Percentiles rank a stretch among this genome's conserved stretches.
Evolutionary conservation across 108 stramenopile genomes (phyloP).

Genomic region (Skeletonema potamos): DNA sequence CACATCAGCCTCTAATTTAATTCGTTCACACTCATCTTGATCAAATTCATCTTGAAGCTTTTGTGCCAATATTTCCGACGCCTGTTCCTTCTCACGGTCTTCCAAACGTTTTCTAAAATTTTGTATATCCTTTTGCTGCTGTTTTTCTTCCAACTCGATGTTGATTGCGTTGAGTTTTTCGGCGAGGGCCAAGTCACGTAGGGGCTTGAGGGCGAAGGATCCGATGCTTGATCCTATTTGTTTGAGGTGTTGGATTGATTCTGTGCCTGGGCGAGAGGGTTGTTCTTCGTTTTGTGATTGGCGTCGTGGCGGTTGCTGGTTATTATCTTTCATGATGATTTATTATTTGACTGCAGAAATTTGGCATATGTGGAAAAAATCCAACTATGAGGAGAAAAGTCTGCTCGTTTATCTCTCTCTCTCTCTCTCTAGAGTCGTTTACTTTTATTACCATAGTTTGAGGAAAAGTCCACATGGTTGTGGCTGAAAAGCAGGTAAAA

Average conservation of each 20-base stretch:
- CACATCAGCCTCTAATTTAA: constrained; percentile 38
- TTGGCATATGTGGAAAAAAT: too few relatives aligned
- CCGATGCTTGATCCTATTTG: constrained; percentile 17
- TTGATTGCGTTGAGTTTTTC: constrained; percentile 61
- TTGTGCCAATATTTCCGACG: constrained; percentile 1
- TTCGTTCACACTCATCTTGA: constrained; percentile 49
- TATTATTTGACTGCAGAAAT: too few relatives aligned
- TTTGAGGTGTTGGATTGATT: constrained; percentile 32
- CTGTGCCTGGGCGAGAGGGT: constrained; percentile 21
- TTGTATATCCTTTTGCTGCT: constrained; percentile 12
- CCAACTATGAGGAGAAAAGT: too few relatives aligned
- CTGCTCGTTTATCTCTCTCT: too few relatives aligned
- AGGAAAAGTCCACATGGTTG: too few relatives aligned
- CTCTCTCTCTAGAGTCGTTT: too few relatives aligned
- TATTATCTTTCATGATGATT: too few relatives aligned
- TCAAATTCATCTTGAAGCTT: constrained; percentile 15
- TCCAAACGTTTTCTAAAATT: not conserved
- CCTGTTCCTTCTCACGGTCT: constrained; percentile 1
- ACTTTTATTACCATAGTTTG: too few relatives aligned
- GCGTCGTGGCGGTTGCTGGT: not conserved
- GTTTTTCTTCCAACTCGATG: constrained; percentile 59
- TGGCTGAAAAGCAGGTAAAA: too few relatives aligned
- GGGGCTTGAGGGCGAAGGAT: constrained; percentile 31
- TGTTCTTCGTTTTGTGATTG: not conserved
- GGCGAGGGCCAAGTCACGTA: constrained; percentile 52